Evolutionary conservation across 108 stramenopile species (phyloP), one percentile per base, ranked within the genome.

Genomic region (Nitzschia sp.): DNA sequence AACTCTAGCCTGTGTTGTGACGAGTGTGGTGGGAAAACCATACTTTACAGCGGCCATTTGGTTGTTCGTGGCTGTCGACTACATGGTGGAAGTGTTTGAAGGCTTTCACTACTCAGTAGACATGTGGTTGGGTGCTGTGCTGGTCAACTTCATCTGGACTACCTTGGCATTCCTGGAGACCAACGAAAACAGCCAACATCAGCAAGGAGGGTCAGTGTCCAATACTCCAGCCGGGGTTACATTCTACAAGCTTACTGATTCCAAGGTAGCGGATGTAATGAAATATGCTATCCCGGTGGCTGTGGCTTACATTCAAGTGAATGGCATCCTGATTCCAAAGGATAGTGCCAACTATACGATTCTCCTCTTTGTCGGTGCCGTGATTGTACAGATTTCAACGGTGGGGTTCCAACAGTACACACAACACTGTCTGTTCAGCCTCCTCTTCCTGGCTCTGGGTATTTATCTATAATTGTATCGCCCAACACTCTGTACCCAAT

Each of bases 31-130:
- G 9, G 65, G 58, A 11, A 82, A 89, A 51, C 63, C 68, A 9
- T 39, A 62, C 5, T 92, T 92, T 62, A 76, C 80, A 8, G 38
- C 75, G 0, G 86, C 85, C 8, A 55, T 92, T 15, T 89, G 88
- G 86, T 73, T 76, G 38, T 67, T 87, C 61, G 61, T 92, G 9
- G 81, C 85, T 10, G 54, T 89, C 43, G 91, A 92, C 65, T 92
- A 84, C 52, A 63, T 61, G 29, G 84, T 92, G 34, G 91, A 92
- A 68, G 68, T 87, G 1, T 89, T 88, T 65, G 85, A 92, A 65
- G 91, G 91, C 8, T 89, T 89, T 74, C 91, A 92, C 64, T 92
- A 92, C 57, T 81, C 80, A 43, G 89, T 90, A 0, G 91, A 92
- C 64, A 92, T 92, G 91, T 89, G 86, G 85, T 21, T 92, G 58